Evolutionary conservation across 1,284 basidiomycete genomes (phyloP), one percentile per base, ranked within the genome.

Genomic region (Microbotryum lychnidis-dioicae): DNA sequence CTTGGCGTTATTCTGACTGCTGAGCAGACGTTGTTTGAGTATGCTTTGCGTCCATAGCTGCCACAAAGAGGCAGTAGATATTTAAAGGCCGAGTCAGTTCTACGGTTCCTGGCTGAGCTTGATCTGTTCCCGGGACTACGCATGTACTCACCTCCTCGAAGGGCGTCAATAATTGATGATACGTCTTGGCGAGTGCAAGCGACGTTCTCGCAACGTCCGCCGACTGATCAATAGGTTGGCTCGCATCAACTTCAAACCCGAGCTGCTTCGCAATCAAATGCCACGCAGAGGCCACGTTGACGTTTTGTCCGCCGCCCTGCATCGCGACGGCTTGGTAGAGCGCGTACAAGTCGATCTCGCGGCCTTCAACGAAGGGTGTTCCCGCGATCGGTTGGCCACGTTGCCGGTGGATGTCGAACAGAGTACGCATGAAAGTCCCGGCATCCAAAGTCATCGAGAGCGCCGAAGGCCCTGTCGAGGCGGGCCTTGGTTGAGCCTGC

Each of bases 401-500:
- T 23, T 65, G 65, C 44, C 62, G 37, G 69, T 70, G 70, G 3
- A 70, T 62, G 56, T 71, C 70, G 54, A 70, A 66, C 18, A 71
- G 49, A 2, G 58, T 61, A 50, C 68, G 66, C 70, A 71, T 71
- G 50, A 71, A 71, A 12, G 63, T 55, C 48, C 62, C 55, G 14
- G 67, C 67, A 33, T 64, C 66, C 33, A 69, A 63, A 66, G 64
- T 68, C 46, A 9, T 29, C 27, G 20, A 60, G 53, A 4, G 56
- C 57, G 63, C 2, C 61, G 53, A 18, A 65, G 56, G 55, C 64
- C 60, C 6, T 63, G 54, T 10, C 63, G 61, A 23, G 62, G 68
- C 55, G 62, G 53, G 33, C 58, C 56, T 3, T 56, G 6, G 25
- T 62, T 33, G 37, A 23, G 37, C 44, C 50, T 51, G 21, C 42